A percentile compares a stretch with the other conserved stretches of the same genome.
Conservation (phyloP, 441 rosid species). For the Adansonia grandidieri region DNA sequence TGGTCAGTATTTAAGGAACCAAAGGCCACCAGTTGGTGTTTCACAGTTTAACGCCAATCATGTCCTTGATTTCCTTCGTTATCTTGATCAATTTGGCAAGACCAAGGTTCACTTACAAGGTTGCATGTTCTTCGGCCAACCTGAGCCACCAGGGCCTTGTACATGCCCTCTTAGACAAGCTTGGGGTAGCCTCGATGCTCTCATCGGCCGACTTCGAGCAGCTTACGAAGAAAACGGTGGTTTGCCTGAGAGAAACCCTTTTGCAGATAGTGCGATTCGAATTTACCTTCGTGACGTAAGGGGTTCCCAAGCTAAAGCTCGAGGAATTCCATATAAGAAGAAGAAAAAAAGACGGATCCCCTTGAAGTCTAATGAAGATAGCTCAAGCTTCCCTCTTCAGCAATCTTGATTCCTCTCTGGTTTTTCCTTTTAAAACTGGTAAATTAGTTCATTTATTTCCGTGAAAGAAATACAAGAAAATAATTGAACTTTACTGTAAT, state of each 20-base stretch:
- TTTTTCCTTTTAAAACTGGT: background rate
- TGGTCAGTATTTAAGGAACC: too few relatives aligned
- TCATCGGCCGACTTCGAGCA: too few relatives aligned
- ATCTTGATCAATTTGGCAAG: too few relatives aligned
- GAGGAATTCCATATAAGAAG: background rate
- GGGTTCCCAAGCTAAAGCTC: background rate
- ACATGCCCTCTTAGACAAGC: too few relatives aligned
- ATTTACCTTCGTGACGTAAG: background rate
- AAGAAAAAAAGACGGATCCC: background rate
- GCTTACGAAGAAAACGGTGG: too few relatives aligned
- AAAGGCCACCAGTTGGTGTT: too few relatives aligned
- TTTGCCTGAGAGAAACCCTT: background rate
- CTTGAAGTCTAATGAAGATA: background rate
- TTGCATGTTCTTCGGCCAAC: too few relatives aligned
- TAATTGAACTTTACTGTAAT: background rate
- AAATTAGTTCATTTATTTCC: background rate
- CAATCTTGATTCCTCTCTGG: background rate
- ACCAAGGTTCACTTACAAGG: too few relatives aligned
- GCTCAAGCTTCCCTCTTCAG: background rate
- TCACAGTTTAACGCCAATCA: too few relatives aligned
- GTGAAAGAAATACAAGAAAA: background rate
- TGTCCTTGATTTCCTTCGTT: too few relatives aligned
- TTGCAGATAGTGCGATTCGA: constrained; percentile 2
- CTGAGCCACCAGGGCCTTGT: too few relatives aligned
- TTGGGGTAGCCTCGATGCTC: too few relatives aligned